Evolutionary conservation across 495 filamentous ascomycete species (phyloP).

Genomic region (Penicillium maclennaniae): DNA sequence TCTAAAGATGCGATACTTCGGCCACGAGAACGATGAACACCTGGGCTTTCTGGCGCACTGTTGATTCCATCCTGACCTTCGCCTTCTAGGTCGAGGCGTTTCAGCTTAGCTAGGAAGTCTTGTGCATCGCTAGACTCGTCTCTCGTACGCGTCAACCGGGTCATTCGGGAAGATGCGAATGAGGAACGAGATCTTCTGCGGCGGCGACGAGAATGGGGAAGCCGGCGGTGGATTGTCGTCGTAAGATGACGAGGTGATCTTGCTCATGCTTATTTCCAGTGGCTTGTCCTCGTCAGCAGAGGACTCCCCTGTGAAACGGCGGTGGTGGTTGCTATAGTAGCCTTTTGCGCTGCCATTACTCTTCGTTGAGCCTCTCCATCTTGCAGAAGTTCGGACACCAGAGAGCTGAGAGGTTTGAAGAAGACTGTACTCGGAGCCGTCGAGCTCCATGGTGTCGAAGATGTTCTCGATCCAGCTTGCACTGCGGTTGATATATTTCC

Average conservation of each 20-base stretch:
- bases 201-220: conserved; percentile 1
- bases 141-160: conserved; percentile 8
- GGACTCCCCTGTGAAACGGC: conserved; percentile 52
- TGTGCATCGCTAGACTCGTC: conserved; percentile 13
- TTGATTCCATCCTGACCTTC: conserved; percentile 14
- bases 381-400: neutral
- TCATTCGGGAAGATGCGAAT: conserved; percentile 12
- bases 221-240: conserved; percentile 1
- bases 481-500: conserved; percentile 72
- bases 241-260: conserved; percentile 21
- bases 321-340: conserved; percentile 33
- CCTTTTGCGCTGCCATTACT: neutral
- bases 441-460: conserved; percentile 52
- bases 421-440: conserved; percentile 22
- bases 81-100: conserved; percentile 12
- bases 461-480: conserved; percentile 72
- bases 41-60: conserved; percentile 25
- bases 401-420: conserved; percentile 10
- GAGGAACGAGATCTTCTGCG: conserved; percentile 19
- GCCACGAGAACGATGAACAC: conserved; percentile 29
- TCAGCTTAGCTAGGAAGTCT: conserved; percentile 25
- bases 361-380: neutral
- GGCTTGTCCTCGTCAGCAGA: conserved; percentile 76
- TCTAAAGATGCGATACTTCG: conserved; percentile 68
- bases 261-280: conserved; percentile 69